Base-by-base conservation (phyloP, 225 moss, liverwort and hornwort genomes). In the Polytrichum formosum region DNA sequence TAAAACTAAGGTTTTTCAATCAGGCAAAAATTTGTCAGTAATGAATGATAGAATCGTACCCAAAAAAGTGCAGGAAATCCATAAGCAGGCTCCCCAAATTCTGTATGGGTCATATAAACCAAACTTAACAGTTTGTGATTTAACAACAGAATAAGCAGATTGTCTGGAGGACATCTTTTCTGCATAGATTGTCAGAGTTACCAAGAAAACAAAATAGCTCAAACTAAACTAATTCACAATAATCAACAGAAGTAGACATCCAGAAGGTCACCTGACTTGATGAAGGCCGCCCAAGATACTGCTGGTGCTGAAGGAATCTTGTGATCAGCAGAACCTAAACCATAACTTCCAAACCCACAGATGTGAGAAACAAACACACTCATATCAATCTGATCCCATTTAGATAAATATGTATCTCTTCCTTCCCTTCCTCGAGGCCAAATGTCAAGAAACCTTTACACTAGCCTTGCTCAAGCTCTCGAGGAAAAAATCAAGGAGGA, bases 41-140 rank as follows among this genome's bases (percentile, higher is more conserved):
- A 67, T 46, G 27, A 28, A 56, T 31, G 46, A 35, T 46, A 67
- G 46, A 55, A 55, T 67, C 78, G 78, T 79, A 92, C 92, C 94
- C 90, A 74, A 94, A 90, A 78, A 90, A 92, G 65, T 94, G 92
- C 64, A 94, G 89, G 69, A 94, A 92, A 73, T 90, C 94, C 87
- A 92, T 84, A 65, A 94, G 89, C 64, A 94, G 87, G 77, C 84
- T 89, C 76, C 92, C 94, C 70, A 94, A 90, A 74, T 86, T 94
- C 92, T 94, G 87, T 65, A 19, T 35, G 46, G 74, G n/a, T 30
- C 18, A 58, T 29, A 54, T 23, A 66, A 66, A 54, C 54, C 55
- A 28, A 26, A 55, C 13, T 46, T 46, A 46, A 13, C 16, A 46
- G 46, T 46, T 46, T 46, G 4, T 46, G 46, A 46, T 46, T 46